Percentiles rank a stretch among this genome's conserved stretches.
Conservation (phyloP, 2,329 filamentous ascomycete genomes). For the Calonectria hawksworthii region DNA sequence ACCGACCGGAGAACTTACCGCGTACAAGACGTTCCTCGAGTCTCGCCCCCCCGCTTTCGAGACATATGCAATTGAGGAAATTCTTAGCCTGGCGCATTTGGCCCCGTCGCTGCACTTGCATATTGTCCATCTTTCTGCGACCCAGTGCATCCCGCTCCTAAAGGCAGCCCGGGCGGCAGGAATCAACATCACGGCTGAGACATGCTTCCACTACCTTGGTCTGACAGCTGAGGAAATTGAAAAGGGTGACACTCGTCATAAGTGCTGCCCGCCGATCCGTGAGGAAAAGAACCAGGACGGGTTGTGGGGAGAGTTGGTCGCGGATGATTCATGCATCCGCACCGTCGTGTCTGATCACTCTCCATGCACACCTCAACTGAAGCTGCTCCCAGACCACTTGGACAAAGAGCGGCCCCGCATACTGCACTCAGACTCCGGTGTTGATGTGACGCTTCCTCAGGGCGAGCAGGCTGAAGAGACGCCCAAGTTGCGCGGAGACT, state of each 20-base stretch:
- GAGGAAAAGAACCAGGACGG: slow-evolving; percentile 84
- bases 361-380: slow-evolving; percentile 94
- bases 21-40: slow-evolving; percentile 91
- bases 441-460: slow-evolving; percentile 61
- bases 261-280: slow-evolving; percentile 95
- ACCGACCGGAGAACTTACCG: slow-evolving; percentile 78
- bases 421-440: slow-evolving; percentile 66
- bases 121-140: slow-evolving; percentile 94
- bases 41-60: slow-evolving; percentile 93
- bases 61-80: slow-evolving; percentile 89
- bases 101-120: slow-evolving; percentile 89
- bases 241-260: slow-evolving; percentile 90
- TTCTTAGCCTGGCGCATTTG: slow-evolving; percentile 83
- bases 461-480: slow-evolving; percentile 42
- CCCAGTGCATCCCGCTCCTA: slow-evolving; percentile 86
- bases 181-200: slow-evolving; percentile 91
- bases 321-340: slow-evolving; percentile 82
- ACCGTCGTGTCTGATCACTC: slow-evolving; percentile 97
- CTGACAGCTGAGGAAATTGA: slow-evolving; percentile 85
- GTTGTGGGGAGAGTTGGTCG: slow-evolving; percentile 86
- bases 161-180: slow-evolving; percentile 79
- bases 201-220: slow-evolving; percentile 94
- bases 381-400: slow-evolving; percentile 82
- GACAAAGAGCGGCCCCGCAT: slow-evolving; percentile 51
- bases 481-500: slow-evolving; percentile 75